Percentiles rank a stretch among this genome's conserved stretches.
These are phyloP conservation scores for Saccharomycopsis sp. DNA, from an alignment of 805 yeast species.

Conservation along the genomic window DNA sequence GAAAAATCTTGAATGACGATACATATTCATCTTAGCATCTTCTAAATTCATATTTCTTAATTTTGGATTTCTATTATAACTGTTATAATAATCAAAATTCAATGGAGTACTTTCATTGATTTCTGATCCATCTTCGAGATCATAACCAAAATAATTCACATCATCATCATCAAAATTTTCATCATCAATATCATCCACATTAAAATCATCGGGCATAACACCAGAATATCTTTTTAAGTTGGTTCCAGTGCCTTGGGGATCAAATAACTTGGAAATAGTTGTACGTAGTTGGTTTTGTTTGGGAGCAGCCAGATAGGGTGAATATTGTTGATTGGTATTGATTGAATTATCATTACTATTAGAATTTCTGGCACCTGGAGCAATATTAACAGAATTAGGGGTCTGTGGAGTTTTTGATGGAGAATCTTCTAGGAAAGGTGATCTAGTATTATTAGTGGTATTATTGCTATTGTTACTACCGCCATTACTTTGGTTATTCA, in stretches of 20 bases:
- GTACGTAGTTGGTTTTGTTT: slow-evolving; percentile 36
- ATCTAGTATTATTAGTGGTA: too few relatives aligned
- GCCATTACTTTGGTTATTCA: too few relatives aligned
- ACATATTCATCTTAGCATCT: slow-evolving; percentile 13
- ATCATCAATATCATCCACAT: slow-evolving; percentile 35
- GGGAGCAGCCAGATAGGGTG: slow-evolving; percentile 3
- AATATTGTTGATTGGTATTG: neutral
- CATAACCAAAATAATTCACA: slow-evolving; percentile 24
- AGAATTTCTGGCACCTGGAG: too few relatives aligned
- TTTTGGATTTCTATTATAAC: slow-evolving; percentile 4
- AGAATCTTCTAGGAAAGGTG: neutral
- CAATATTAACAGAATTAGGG: too few relatives aligned
- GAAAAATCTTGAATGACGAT: slow-evolving; percentile 7
- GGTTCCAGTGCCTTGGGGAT: slow-evolving; percentile 59
- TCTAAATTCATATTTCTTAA: slow-evolving; percentile 9
- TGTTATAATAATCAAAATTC: slow-evolving; percentile 15
- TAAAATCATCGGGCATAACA: slow-evolving; percentile 50
- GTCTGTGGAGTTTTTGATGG: neutral
- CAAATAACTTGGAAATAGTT: slow-evolving; percentile 65
- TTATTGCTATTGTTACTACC: too few relatives aligned
- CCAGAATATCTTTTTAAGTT: slow-evolving; percentile 67
- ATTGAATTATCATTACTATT: neutral
- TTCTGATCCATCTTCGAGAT: slow-evolving; percentile 14
- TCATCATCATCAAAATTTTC: slow-evolving; percentile 29
- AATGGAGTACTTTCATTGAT: slow-evolving; percentile 16